Base-by-base conservation (phyloP, 129 eudicot genomes). In the Chrysanthemum seticuspe region DNA sequence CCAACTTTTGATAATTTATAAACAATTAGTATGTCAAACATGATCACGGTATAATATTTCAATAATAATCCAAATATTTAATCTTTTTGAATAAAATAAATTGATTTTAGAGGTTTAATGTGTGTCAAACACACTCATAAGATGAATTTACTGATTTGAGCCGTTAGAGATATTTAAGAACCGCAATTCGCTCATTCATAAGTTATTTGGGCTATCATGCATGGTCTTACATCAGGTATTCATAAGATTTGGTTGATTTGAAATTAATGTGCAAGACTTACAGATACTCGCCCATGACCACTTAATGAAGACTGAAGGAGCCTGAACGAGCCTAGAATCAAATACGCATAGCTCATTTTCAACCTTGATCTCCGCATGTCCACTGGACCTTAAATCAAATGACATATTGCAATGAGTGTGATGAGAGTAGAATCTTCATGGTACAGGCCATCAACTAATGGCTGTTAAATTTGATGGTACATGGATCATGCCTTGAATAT, bases 271-370 rank as follows among this genome's bases (percentile, higher is more conserved):
- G 54, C 10, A 57, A 74, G 40, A 81, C 98, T 87, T 86, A 93
- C 98, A 63, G 98, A 93, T 71, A 94, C 97, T 83, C 97, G 83
- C 40, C 98, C 97, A 75, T 94, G 97, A 68, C 98, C 98, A 78
- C 93, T 87, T 71, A 94, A 81, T 65, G 98, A 94, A 62, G 98
- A 86, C 67, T 94, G 97, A 67, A 94, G 91, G 52, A 93, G 88
- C 83, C 67, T 94, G 97, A 67, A 94, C 89, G 52, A 93, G 88
- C 83, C 98, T 84, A 29, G 98, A 27, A 27, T 27, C 29, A 27
- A 27, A 27, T 27, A 27, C 3, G 29, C 29, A 27, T 27, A 3
- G 29, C 29, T 27, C 29, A 27, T 29, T 29, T 29, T 29, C 31
- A 29, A 29, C 4, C 31, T 29, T 29, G 31, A 29, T 29, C 31